A percentile compares a stretch with the other conserved stretches of the same genome.
Conservation (phyloP, 1,284 basidiomycete genomes). For the Leccinum subrobustum region DNA sequence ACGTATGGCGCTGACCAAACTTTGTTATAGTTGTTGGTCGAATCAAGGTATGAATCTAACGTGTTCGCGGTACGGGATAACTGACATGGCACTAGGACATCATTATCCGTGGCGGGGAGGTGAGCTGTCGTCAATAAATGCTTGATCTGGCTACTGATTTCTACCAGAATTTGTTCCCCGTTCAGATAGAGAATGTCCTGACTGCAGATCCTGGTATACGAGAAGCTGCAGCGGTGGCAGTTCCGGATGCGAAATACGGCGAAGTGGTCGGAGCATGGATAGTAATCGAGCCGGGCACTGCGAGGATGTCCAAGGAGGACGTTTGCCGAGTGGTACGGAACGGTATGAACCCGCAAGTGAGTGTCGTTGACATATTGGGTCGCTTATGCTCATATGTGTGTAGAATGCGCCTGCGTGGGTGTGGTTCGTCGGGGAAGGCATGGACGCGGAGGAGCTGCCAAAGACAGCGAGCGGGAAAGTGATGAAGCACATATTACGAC, state of each 20-base stretch:
- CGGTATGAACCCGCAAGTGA: constrained; percentile 75
- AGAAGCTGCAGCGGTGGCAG: constrained; percentile 74
- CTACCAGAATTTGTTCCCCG: too few relatives aligned
- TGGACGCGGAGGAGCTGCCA: constrained; percentile 59
- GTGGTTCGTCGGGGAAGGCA: constrained; percentile 77
- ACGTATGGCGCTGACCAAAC: constrained; percentile 4
- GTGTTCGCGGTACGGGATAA: not conserved
- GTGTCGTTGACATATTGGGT: not conserved
- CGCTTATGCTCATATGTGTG: not conserved
- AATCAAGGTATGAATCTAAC: too few relatives aligned
- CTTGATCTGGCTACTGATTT: too few relatives aligned
- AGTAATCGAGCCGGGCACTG: constrained; percentile 44
- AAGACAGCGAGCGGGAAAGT: constrained; percentile 90
- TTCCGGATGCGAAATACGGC: constrained; percentile 69
- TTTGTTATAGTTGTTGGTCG: too few relatives aligned
- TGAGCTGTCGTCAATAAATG: not conserved
- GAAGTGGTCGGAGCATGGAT: constrained; percentile 83
- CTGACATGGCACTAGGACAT: too few relatives aligned
- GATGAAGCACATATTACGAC: constrained; percentile 69
- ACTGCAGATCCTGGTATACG: constrained; percentile 60
- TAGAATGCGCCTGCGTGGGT: constrained; percentile 80
- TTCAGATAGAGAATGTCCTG: constrained; percentile 60
- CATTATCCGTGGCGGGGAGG: too few relatives aligned
- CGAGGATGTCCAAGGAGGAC: constrained; percentile 46
- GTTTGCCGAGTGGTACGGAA: constrained; percentile 52